These are phyloP conservation scores for Fagus crenata DNA, from an alignment of 306 rosid genomes.

Conservation along the genomic window DNA sequence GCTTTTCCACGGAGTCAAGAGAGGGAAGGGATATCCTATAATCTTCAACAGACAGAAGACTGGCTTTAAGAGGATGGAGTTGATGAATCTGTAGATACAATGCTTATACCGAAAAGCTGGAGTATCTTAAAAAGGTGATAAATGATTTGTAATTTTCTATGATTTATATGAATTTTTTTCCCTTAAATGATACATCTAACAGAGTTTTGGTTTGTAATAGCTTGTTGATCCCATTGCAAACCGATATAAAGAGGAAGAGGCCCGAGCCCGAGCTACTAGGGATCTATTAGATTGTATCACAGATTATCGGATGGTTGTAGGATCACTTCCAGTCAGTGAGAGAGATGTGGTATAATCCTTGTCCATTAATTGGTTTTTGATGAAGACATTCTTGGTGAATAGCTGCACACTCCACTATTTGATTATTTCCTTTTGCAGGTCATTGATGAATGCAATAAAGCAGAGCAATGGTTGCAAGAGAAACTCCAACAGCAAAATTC, in stretches of 20 bases:
- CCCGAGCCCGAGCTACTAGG: background rate
- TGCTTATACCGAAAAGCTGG: constrained; percentile 1
- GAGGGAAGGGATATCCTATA: background rate
- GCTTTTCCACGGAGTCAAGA: background rate
- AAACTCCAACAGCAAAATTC: background rate
- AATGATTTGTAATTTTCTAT: background rate
- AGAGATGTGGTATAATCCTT: background rate
- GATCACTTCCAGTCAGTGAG: background rate
- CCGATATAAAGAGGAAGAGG: constrained; percentile 5
- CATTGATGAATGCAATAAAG: constrained; percentile 6
- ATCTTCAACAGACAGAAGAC: constrained; percentile 8
- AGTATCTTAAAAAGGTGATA: constrained; percentile 1
- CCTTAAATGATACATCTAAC: background rate
- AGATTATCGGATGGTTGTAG: background rate
- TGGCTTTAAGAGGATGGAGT: constrained; percentile 10
- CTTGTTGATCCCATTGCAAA: constrained; percentile 8
- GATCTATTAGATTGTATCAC: background rate
- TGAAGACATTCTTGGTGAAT: background rate
- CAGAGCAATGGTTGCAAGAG: constrained; percentile 3
- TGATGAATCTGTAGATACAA: constrained; percentile 6
- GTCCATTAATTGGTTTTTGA: background rate
- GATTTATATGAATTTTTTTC: background rate
- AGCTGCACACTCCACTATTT: background rate
- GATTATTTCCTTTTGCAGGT: background rate
- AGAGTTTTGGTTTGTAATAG: background rate